Percentiles rank a stretch among this genome's conserved stretches.
Evolutionary conservation across 164 flowering plant genomes (phyloP).

Genomic region (Annona squamosa): DNA sequence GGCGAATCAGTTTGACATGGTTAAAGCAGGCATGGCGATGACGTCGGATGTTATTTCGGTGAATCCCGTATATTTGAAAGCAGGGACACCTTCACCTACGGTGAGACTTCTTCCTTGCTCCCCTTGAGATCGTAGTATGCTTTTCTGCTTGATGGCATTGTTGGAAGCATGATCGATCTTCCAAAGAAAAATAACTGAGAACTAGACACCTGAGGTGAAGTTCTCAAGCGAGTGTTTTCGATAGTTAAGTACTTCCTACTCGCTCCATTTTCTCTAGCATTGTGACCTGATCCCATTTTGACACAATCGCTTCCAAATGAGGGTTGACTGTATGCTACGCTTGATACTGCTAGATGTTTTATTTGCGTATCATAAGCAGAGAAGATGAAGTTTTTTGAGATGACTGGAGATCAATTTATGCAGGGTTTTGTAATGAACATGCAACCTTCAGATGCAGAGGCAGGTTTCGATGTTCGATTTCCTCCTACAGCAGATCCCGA

Average conservation of each 20-base stretch:
- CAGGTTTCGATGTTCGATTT: conserved; percentile 76
- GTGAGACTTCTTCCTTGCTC: conserved; percentile 26
- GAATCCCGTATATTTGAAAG: conserved; percentile 73
- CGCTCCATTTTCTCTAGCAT: neutral
- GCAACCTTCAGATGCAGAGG: conserved; percentile 98
- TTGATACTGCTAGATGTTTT: neutral
- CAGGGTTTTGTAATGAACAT: conserved; percentile 94
- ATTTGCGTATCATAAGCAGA: neutral
- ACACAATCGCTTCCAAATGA: neutral
- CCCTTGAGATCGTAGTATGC: neutral
- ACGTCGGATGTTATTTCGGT: conserved; percentile 78
- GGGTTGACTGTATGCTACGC: neutral
- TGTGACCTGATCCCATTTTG: neutral
- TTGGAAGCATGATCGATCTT: neutral
- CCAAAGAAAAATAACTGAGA: neutral
- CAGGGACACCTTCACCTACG: conserved; percentile 56
- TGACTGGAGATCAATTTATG: conserved; percentile 4
- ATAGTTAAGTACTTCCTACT: neutral
- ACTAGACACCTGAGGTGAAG: neutral
- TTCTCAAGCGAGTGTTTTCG: neutral
- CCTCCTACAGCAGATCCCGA: conserved; percentile 82
- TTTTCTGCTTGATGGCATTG: neutral
- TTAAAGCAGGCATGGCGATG: conserved; percentile 63
- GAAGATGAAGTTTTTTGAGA: neutral
- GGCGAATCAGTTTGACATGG: conserved; percentile 65